These are phyloP conservation scores for Aegilops bicornis DNA, from an alignment of 176 grass and related monocot species.

Conservation along the genomic window DNA sequence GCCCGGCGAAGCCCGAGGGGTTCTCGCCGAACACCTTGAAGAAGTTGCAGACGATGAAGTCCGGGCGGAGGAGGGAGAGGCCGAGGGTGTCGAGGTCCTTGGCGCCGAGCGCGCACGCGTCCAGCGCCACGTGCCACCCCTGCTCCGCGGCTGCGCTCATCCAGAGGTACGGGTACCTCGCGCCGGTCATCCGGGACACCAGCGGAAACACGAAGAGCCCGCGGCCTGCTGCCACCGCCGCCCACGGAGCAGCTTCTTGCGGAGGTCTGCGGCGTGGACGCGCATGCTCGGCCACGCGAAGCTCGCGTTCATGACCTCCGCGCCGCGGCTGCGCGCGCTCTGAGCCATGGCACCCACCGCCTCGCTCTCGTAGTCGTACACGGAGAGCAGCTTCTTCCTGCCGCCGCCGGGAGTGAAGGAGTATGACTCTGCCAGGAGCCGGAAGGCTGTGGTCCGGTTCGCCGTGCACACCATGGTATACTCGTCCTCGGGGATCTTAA, in stretches of 20 bases:
- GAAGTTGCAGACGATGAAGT: conserved; percentile 96
- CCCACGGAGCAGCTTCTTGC: conserved; percentile 47
- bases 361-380: conserved; percentile 91
- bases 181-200: conserved; percentile 70
- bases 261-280: conserved; percentile 60
- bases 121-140: conserved; percentile 83
- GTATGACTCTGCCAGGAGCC: conserved; percentile 85
- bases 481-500: conserved; percentile 72
- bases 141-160: conserved; percentile 75
- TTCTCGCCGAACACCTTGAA: conserved; percentile 94
- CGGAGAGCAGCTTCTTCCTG: conserved; percentile 49
- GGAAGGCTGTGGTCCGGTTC: conserved; percentile 84
- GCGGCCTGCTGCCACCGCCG: background rate
- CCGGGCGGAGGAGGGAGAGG: conserved; percentile 78
- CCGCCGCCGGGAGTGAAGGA: conserved; percentile 45
- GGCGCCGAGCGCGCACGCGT: conserved; percentile 77
- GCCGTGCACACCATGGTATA: conserved; percentile 91
- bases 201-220: conserved; percentile 88
- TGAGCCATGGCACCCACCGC: conserved; percentile 56
- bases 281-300: conserved; percentile 88
- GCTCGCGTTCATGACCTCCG: conserved; percentile 55
- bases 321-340: conserved; percentile 55
- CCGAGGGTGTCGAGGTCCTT: conserved; percentile 90
- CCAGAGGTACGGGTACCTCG: conserved; percentile 87
- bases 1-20: conserved; percentile 76